Percentiles rank a stretch among this genome's conserved stretches.
Evolutionary conservation across 805 yeast genomes (phyloP).

Genomic region (Yamadazyma tumulicola): DNA sequence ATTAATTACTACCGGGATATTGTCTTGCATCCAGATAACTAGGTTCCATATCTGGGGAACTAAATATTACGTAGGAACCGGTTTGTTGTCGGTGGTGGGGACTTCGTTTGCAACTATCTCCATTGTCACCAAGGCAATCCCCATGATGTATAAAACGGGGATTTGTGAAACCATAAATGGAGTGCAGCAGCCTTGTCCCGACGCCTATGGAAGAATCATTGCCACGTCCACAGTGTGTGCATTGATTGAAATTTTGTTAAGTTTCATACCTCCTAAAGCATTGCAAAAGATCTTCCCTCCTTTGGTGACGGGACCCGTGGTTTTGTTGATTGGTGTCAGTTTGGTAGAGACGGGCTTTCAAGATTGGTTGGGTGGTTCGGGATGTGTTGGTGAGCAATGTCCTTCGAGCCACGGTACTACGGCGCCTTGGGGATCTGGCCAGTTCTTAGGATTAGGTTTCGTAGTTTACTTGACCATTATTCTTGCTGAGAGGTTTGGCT

Average conservation of each 20-base stretch:
- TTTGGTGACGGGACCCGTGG: constrained; percentile 91
- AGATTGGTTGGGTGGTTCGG: constrained; percentile 88
- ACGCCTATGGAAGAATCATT: constrained; percentile 83
- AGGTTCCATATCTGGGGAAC: constrained; percentile 75
- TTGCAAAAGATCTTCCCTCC: constrained; percentile 82
- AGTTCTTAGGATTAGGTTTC: constrained; percentile 85
- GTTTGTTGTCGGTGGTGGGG: constrained; percentile 85
- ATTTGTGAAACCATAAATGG: constrained; percentile 61
- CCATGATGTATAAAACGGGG: constrained; percentile 66
- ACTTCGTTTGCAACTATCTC: constrained; percentile 87
- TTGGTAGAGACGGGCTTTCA: constrained; percentile 70
- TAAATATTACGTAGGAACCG: constrained; percentile 80
- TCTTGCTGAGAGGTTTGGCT: constrained; percentile 79
- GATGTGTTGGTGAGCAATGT: constrained; percentile 38
- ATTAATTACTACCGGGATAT: constrained; percentile 42
- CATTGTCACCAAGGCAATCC: constrained; percentile 70
- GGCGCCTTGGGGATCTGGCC: constrained; percentile 80
- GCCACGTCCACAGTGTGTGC: constrained; percentile 82
- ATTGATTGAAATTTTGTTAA: constrained; percentile 63
- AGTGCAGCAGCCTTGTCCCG: constrained; percentile 71
- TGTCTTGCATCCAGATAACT: constrained; percentile 63
- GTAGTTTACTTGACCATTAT: constrained; percentile 72
- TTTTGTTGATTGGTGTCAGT: constrained; percentile 72
- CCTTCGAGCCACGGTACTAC: constrained; percentile 27
- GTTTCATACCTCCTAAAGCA: constrained; percentile 72